Evolutionary conservation across 1,139 yeast genomes (phyloP), one percentile per base, ranked within the genome.

Genomic region (Arxiozyma slooffiae): DNA sequence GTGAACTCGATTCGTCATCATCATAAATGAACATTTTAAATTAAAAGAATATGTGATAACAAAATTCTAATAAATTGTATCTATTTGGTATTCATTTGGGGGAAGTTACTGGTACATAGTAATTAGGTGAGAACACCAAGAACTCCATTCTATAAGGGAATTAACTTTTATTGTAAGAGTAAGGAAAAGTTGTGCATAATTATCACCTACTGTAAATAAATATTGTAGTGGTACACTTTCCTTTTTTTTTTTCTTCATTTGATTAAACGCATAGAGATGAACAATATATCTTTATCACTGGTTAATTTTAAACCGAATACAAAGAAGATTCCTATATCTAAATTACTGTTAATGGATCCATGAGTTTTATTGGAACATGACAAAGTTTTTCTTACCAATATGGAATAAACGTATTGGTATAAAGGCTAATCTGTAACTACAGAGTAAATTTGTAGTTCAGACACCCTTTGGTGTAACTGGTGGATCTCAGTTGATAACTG

Each of bases 361-460:
- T 58, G 71, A 2, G 66, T 66, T 0, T 58, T 82, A 39, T 62
- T 79, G 41, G 65, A 66, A 7, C 62, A 70, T 23, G 66, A 75
- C 2, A 96, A 97, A 0, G 77, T 80, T 20, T 64, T 89, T 56
- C 68, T 89, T 49, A 86, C 88, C 0, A n/a, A 71, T 89, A 52
- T 97, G 97, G 7, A 83, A 88, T 47, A 97, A 89, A 68, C 95
- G 95, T 8, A 73, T 73, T 18, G 97, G 97, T 36, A 79, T 89
- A 26, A 73, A 96, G 51, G 82, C 83, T 17, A 76, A 80, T 47
- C 59, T 89, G 57, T 72, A 78, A 53, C 70, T 78, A 52, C 72
- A 82, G 55, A 80, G 90, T 49, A 88, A 87, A 56, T 81, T 73
- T 60, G 70, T 78, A 50, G 90, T 81, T 9, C 77, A 79, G 23